Conservation (phyloP, 306 rosid genomes). For the Sechiopsis laciniata region DNA sequence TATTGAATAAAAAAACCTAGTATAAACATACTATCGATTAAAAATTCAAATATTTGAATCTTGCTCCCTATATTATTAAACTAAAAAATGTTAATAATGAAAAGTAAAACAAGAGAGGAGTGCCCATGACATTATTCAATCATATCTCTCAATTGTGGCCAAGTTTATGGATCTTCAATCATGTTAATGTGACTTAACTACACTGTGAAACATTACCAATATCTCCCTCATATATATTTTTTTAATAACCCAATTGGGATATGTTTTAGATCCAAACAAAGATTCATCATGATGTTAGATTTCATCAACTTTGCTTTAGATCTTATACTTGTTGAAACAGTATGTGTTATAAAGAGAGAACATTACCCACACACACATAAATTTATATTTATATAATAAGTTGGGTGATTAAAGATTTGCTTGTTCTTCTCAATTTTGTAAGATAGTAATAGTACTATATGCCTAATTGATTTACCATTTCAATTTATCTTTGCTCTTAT, state of each 20-base stretch:
- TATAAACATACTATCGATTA: too few species aligned
- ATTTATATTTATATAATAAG: too few species aligned
- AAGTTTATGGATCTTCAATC: constrained; percentile 20
- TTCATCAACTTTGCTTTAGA: constrained; percentile 19
- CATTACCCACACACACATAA: background rate
- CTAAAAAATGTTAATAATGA: background rate
- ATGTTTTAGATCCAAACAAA: constrained; percentile 19
- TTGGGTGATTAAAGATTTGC: background rate
- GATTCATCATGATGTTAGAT: constrained; percentile 21
- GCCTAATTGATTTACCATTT: background rate
- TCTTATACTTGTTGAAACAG: constrained; percentile 16
- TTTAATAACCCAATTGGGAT: constrained; percentile 13
- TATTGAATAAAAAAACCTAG: too few species aligned
- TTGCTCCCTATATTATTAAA: too few species aligned
- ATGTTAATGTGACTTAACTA: constrained; percentile 24
- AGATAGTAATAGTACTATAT: background rate
- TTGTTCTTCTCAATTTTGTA: background rate
- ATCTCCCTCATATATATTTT: background rate
- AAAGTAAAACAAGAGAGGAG: background rate
- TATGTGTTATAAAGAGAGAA: background rate
- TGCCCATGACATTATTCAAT: constrained; percentile 12
- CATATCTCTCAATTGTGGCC: constrained; percentile 1
- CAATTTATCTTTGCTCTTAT: background rate
- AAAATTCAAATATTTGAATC: too few species aligned
- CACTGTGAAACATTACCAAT: constrained; percentile 13